Percentiles rank a stretch among this genome's conserved stretches.
phyloP scores from a whole-genome alignment of 306 rosid genomes.

The Mimosa bimucronata region DNA sequence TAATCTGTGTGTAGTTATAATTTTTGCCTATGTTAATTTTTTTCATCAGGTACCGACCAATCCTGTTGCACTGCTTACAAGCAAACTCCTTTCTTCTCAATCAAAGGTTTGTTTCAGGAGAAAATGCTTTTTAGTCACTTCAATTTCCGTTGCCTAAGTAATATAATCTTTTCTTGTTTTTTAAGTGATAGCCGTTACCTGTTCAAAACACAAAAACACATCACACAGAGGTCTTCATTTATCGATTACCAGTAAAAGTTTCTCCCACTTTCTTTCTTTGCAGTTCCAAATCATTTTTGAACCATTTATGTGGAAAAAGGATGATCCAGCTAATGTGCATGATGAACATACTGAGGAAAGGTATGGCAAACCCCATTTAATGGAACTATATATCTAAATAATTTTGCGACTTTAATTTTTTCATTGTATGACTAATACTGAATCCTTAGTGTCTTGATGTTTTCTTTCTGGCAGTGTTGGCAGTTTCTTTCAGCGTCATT shows the following conservation, averaged over 20 bases:
- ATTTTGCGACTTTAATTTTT: constrained; percentile 10
- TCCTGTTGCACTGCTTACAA: constrained; percentile 73
- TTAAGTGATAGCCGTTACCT: constrained; percentile 24
- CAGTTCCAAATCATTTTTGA: constrained; percentile 83
- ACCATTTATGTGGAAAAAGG: constrained; percentile 84
- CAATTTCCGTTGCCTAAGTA: neutral
- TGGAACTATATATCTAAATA: constrained; percentile 28
- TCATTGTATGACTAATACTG: constrained; percentile 28
- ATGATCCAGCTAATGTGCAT: constrained; percentile 45
- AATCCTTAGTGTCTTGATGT: constrained; percentile 26
- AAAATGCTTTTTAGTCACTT: constrained; percentile 22
- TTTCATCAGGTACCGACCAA: constrained; percentile 72
- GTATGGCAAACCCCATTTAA: constrained; percentile 45
- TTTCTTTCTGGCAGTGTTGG: constrained; percentile 65
- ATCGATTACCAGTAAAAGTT: constrained; percentile 13
- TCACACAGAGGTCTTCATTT: constrained; percentile 8
- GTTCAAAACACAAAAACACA: constrained; percentile 4
- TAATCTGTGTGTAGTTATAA: constrained; percentile 31
- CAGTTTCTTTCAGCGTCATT: constrained; percentile 88
- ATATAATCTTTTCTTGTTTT: neutral
- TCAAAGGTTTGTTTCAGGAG: constrained; percentile 72
- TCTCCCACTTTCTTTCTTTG: constrained; percentile 46
- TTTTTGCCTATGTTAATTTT: constrained; percentile 20
- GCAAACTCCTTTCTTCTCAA: constrained; percentile 77
- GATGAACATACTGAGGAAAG: constrained; percentile 70